A percentile compares a stretch with the other conserved stretches of the same genome.
Conservation (phyloP, 225 moss, liverwort and hornwort species). For the Physcomitrellopsis africana region DNA sequence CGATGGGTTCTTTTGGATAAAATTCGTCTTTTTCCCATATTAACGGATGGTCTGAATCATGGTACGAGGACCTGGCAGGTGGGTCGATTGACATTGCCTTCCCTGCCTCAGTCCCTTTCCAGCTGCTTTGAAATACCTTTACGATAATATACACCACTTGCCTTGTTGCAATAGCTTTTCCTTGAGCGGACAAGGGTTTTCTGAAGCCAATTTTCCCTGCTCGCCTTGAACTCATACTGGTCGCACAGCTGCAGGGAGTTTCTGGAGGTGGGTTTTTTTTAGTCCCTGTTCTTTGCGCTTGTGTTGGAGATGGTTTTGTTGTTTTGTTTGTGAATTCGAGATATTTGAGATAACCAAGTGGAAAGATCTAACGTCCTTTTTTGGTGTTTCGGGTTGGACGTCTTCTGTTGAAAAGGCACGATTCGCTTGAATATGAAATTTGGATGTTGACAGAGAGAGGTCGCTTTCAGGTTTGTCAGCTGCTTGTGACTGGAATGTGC, state of each 20-base stretch:
- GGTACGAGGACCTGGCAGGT: too few relatives aligned
- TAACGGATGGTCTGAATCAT: too few relatives aligned
- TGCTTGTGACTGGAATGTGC: not conserved
- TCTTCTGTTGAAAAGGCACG: not conserved
- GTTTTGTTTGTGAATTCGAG: not conserved
- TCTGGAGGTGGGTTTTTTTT: not conserved
- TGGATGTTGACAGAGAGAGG: not conserved
- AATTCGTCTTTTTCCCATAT: too few relatives aligned
- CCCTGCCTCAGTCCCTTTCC: conserved; percentile 12
- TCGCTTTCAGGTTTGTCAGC: not conserved
- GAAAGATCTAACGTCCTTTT: not conserved
- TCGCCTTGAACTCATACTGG: too few relatives aligned
- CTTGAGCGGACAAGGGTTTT: not conserved
- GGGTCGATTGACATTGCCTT: too few relatives aligned
- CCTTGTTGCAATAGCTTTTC: not conserved
- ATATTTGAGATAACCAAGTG: not conserved
- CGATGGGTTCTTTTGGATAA: too few relatives aligned
- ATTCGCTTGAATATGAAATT: not conserved
- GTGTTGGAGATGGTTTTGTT: conserved; percentile 1
- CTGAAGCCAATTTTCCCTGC: not conserved
- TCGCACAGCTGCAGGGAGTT: not conserved
- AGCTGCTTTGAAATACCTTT: conserved; percentile 3
- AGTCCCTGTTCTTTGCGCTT: not conserved
- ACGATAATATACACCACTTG: not conserved
- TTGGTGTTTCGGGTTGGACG: too few relatives aligned